Conservation (phyloP, 306 rosid species). For the Lagenaria siceraria region DNA sequence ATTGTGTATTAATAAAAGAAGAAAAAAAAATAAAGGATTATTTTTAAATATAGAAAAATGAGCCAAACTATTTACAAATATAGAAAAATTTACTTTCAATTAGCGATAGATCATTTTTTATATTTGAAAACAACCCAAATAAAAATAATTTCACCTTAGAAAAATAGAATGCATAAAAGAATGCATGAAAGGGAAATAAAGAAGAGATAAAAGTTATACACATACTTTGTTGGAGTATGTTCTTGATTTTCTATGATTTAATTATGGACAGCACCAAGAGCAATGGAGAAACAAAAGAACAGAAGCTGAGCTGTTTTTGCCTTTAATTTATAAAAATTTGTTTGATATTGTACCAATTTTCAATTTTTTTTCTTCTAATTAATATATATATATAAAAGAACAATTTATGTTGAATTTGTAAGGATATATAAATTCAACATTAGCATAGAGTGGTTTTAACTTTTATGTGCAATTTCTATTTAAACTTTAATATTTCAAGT, state of each 20-base stretch:
- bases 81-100: too few relatives aligned
- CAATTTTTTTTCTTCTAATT: not conserved
- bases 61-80: too few relatives aligned
- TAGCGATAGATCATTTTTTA: too few relatives aligned
- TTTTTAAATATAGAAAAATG: too few relatives aligned
- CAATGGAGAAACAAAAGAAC: constrained; percentile 74
- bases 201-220: too few relatives aligned
- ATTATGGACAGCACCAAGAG: constrained; percentile 59
- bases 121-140: too few relatives aligned
- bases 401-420: not conserved
- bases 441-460: not conserved
- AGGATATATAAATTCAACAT: not conserved
- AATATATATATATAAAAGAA: not conserved
- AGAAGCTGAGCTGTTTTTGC: constrained; percentile 28
- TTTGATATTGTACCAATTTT: not conserved
- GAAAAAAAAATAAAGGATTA: too few relatives aligned
- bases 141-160: too few relatives aligned
- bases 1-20: too few relatives aligned
- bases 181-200: too few relatives aligned
- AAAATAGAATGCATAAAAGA: too few relatives aligned
- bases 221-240: not conserved
- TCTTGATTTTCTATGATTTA: not conserved
- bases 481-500: not conserved
- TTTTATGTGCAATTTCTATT: not conserved
- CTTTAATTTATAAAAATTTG: not conserved